phyloP scores from a whole-genome alignment of 768 basidiomycete species.

The Naematelia aurantialba region DNA sequence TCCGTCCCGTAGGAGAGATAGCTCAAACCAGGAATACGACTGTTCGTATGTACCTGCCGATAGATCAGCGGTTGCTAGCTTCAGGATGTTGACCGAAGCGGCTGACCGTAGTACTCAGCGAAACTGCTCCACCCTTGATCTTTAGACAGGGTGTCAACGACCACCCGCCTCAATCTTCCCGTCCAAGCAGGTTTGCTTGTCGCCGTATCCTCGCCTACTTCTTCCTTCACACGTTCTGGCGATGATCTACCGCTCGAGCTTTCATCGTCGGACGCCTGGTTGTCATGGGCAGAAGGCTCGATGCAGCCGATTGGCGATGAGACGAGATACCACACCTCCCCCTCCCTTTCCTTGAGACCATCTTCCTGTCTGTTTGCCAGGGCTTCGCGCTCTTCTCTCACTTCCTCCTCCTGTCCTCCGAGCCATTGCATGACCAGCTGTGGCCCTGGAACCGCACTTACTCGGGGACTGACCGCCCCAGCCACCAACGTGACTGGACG shows the following conservation, averaged over 20 bases:
- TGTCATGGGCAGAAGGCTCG: background rate
- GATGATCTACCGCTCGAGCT: background rate
- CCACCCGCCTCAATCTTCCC: slow-evolving; percentile 23
- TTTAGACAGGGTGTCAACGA: slow-evolving; percentile 33
- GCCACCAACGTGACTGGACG: slow-evolving; percentile 21
- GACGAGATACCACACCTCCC: slow-evolving; percentile 30
- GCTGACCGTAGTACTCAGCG: slow-evolving; percentile 27
- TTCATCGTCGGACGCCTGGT: too few relatives aligned
- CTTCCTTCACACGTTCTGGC: background rate
- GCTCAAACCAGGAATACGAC: slow-evolving; percentile 43
- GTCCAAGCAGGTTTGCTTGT: background rate
- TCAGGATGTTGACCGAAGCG: background rate
- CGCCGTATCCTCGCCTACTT: background rate
- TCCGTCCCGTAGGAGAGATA: slow-evolving; percentile 28
- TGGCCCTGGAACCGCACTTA: background rate
- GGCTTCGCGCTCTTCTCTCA: background rate
- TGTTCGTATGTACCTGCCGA: slow-evolving; percentile 37
- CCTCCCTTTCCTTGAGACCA: slow-evolving; percentile 5
- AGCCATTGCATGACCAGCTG: slow-evolving; percentile 1
- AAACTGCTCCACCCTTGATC: slow-evolving; percentile 42
- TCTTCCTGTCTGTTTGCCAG: background rate
- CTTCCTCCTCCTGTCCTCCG: slow-evolving; percentile 24
- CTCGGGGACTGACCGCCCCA: slow-evolving; percentile 4
- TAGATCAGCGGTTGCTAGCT: background rate
- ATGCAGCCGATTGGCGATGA: slow-evolving; percentile 31